A percentile compares a stretch with the other conserved stretches of the same genome.
Conservation (phyloP, 2,329 filamentous ascomycete genomes). For the Aureobasidium namibiae region DNA sequence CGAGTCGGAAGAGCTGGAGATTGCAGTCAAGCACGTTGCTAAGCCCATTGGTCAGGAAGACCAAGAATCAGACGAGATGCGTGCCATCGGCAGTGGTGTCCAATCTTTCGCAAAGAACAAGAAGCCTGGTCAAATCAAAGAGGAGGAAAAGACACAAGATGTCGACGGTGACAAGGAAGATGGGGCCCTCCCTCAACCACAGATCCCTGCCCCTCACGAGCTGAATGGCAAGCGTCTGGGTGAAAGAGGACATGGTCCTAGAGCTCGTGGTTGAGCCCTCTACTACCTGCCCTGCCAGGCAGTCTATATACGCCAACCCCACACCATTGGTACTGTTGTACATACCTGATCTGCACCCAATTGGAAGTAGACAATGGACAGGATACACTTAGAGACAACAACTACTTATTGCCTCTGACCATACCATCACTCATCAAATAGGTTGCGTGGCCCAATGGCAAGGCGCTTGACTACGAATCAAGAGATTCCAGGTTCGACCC, state of each 20-base stretch:
- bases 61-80: constrained; percentile 21
- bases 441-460: constrained; percentile 46
- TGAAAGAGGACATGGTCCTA: constrained; percentile 16
- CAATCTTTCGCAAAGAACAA: constrained; percentile 24
- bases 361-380: neutral
- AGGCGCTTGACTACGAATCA: constrained; percentile 48
- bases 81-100: constrained; percentile 22
- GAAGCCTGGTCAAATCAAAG: constrained; percentile 17
- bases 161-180: neutral
- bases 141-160: constrained; percentile 1
- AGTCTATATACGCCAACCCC: neutral
- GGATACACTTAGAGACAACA: neutral
- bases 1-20: constrained; percentile 32
- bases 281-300: neutral
- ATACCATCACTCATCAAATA: neutral
- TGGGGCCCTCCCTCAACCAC: neutral
- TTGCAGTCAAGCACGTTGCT: constrained; percentile 18
- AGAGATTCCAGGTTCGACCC: constrained; percentile 18
- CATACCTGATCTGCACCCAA: neutral
- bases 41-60: constrained; percentile 18
- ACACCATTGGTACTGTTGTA: neutral
- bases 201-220: neutral
- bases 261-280: constrained; percentile 5
- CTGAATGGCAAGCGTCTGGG: constrained; percentile 12
- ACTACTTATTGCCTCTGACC: neutral